Base-by-base conservation (phyloP, 306 rosid species). In the Dalbergia cochinchinensis region DNA sequence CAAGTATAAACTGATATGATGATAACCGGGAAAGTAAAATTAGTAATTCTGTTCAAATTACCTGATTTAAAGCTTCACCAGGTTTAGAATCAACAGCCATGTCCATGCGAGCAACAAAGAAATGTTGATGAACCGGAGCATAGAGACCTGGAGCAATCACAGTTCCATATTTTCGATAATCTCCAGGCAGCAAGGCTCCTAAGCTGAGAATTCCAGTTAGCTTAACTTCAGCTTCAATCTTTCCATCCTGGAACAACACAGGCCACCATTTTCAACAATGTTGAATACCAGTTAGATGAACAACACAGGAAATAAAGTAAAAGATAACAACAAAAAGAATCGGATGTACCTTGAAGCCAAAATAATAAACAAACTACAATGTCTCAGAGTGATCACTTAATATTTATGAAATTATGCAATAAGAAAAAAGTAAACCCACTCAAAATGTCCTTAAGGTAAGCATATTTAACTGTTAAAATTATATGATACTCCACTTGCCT, bases 61-160 rank as follows among this genome's bases (percentile, higher is more conserved):
- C 98, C 97, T 94, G 98, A 89, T 94, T 94, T 85, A 86, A 81
- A 80, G 96, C 88, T 83, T 94, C 98, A 72, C 98, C 96, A 48
- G 97, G 96, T 85, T 85, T 94, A 88, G 97, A 94, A 87, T 94
- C 98, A 74, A 94, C 94, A 70, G 98, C 94, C 97, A 94, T 92
- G 85, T 92, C 94, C 97, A 94, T 91, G 62, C 97, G 98, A 72
- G 97, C 95, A 85, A 94, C 97, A 70, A 94, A 94, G 41, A 94
- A 90, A 80, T 94, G 97, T 71, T 94, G 97, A 89, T 94, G 97
- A 76, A 94, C 98, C 39, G 98, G 97, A 61, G 98, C 97, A 85
- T 92, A 94, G 69, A 94, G 83, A 83, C 94, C 98, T 2, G 98
- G 97, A 39, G 98, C 92, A 81, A 94, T 94, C 80, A 84, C 87